Base-by-base conservation (phyloP, 23 red algal species). In the Chondrus crispus region DNA sequence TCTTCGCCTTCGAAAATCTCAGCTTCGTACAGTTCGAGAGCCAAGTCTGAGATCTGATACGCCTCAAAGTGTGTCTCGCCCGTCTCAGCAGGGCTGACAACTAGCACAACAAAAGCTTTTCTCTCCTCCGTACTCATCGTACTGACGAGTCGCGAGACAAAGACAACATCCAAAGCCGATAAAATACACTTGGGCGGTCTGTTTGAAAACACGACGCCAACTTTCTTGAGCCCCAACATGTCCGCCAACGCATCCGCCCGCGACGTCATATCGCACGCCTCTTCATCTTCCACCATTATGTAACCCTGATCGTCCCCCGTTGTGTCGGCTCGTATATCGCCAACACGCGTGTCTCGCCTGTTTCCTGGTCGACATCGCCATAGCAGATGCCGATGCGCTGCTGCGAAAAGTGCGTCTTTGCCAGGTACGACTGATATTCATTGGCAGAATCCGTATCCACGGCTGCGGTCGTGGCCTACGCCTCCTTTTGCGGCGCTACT, bases 251-350 rank as follows among this genome's bases (percentile, higher is more conserved):
- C 69, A 72, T 98, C 96, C 4, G 96, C 91, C 33, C 87, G 41
- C 2, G 71, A 37, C 24, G 83, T 93, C 72, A 87, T 81, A 49
- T 90, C 87, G 46, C 84, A 88, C 5, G 40, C 39, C 24, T 76
- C 88, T 62, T 80, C 88, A 8, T 55, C 85, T n/a, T 42, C 48
- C 8, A 53, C 44, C 35, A 95, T 64, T 11, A 66, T 54, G 81
- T 99, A 99, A 6, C 32, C 57, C 6, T 99, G 81, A 32, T 57
- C 70, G 22, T 85, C 85, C 5, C 97, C 18, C 62, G 47, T 88
- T 99, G 97, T 35, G 94, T 90, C 1, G 97, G 97, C 66, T 99
- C 97, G 73, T 94, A 99, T 46, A 99, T 99, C 7, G 83, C 91
- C 48, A 89, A 68, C 13, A 99, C 93, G 35, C 68, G 82, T 55